Conservation (phyloP, 352 stramenopile species). For the Saprolegnia parasitica region DNA sequence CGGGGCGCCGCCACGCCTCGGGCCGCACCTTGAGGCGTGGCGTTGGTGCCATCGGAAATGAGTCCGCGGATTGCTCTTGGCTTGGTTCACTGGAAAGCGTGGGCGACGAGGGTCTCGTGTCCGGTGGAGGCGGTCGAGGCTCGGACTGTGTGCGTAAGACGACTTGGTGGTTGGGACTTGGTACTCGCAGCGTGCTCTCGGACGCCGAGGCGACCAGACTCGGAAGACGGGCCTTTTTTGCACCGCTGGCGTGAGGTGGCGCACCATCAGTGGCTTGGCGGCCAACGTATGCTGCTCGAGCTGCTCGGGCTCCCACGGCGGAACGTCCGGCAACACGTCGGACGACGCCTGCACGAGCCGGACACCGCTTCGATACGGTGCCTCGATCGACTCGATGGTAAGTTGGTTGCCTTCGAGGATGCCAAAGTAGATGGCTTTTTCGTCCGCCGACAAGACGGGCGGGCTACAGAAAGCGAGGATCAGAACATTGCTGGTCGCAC, state of each 20-base stretch:
- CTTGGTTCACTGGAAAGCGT: no score
- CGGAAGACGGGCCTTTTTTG: no score
- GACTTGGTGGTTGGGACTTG: no score
- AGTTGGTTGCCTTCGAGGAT: slow-evolving; percentile 5
- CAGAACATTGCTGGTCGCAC: no score
- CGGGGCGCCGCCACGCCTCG: no score
- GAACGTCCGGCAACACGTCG: background rate
- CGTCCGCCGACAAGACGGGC: background rate
- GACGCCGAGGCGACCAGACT: no score
- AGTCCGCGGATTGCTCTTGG: no score
- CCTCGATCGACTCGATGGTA: background rate
- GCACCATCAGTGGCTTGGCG: background rate
- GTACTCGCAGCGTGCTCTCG: no score
- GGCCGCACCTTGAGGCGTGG: background rate
- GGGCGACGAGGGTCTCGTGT: no score
- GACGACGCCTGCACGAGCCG: background rate
- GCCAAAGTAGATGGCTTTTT: slow-evolving; percentile 22
- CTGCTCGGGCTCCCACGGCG: background rate
- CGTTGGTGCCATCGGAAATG: no score
- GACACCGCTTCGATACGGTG: background rate
- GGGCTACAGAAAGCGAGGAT: background rate
- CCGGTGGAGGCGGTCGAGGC: no score
- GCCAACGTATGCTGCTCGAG: background rate
- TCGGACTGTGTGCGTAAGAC: no score
- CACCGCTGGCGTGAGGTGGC: background rate